A percentile compares a stretch with the other conserved stretches of the same genome.
These are phyloP conservation scores for Piromyces sp. DNA, from an alignment of 192 early-diverging fungal genomes.

Conservation along the genomic window DNA sequence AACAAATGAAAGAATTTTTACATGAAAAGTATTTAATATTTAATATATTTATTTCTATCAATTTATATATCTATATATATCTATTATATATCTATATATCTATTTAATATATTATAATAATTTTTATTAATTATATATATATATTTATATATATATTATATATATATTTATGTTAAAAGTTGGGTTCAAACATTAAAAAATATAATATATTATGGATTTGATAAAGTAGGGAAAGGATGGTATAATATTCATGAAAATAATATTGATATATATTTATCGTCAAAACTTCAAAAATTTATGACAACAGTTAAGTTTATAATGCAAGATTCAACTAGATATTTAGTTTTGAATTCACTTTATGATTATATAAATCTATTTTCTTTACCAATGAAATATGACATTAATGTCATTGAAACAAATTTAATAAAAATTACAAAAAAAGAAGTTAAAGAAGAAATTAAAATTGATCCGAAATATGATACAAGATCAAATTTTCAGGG, in stretches of 20 bases:
- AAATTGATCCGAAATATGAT: constrained; percentile 7
- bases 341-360: constrained; percentile 31
- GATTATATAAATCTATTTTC: constrained; percentile 26
- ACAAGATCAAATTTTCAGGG: not conserved
- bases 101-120: too few relatives aligned
- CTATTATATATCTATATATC: too few relatives aligned
- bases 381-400: constrained; percentile 22
- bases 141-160: not conserved
- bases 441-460: not conserved
- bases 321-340: constrained; percentile 36
- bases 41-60: not conserved
- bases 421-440: constrained; percentile 21
- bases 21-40: constrained; percentile 24
- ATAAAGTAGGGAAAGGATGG: constrained; percentile 47
- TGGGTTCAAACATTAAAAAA: constrained; percentile 30
- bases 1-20: constrained; percentile 24
- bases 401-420: constrained; percentile 29
- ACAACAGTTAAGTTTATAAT: constrained; percentile 40
- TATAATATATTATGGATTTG: constrained; percentile 28
- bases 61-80: too few relatives aligned
- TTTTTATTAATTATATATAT: too few relatives aligned
- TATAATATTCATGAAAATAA: constrained; percentile 46
- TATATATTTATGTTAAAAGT: constrained; percentile 4
- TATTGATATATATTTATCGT: constrained; percentile 37
- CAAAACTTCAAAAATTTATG: constrained; percentile 40